Conservation (phyloP, 306 rosid genomes). For the Pterocarpus santalinus region DNA sequence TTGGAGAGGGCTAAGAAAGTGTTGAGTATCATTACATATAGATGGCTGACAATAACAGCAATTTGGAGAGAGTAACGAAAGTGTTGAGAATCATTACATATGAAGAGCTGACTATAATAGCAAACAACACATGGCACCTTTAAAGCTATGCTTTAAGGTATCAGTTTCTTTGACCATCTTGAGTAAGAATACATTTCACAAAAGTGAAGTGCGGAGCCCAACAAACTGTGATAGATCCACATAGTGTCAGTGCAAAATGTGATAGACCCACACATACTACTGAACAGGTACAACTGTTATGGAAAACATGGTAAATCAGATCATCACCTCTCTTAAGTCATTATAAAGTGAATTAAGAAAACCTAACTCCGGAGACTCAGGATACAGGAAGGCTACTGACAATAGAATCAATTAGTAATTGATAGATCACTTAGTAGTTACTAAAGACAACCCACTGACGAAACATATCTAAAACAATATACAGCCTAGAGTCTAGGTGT, state of each 20-base stretch:
- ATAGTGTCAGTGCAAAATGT: neutral
- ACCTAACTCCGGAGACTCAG: neutral
- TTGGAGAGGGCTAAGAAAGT: slow-evolving; percentile 4
- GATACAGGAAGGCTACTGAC: slow-evolving; percentile 6
- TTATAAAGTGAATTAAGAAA: slow-evolving; percentile 16
- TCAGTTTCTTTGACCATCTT: neutral
- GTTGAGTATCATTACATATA: neutral
- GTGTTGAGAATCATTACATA: no score
- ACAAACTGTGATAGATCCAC: neutral
- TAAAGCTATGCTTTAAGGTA: neutral
- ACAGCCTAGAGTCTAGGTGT: neutral
- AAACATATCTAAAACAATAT: slow-evolving; percentile 12
- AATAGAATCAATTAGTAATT: neutral
- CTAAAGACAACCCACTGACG: neutral
- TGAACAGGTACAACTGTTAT: neutral
- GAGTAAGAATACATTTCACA: neutral
- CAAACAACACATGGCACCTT: neutral
- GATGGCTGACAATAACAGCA: no score
- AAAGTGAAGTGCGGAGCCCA: neutral
- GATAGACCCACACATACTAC: neutral
- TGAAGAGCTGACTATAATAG: neutral
- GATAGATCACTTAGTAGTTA: neutral
- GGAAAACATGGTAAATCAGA: slow-evolving; percentile 18
- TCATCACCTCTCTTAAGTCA: neutral
- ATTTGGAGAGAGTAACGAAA: no score